Evolutionary conservation across 1,139 yeast genomes (phyloP).

Genomic region (Scheffersomyces illinoinensis): DNA sequence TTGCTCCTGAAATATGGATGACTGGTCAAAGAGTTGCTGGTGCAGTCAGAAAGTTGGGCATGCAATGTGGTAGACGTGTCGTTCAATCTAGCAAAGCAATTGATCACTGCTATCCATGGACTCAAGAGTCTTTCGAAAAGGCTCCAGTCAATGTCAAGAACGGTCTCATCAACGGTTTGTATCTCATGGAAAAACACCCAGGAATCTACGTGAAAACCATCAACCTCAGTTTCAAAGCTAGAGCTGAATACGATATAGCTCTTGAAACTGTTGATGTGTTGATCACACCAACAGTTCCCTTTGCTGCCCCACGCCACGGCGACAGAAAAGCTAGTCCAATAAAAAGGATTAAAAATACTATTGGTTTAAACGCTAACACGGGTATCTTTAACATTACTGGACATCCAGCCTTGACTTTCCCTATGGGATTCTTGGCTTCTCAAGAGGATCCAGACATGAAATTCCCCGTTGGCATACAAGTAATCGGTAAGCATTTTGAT

Average conservation of each 20-base stretch:
- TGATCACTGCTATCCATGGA: neutral
- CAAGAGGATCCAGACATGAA: conserved; percentile 19
- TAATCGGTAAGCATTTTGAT: conserved; percentile 15
- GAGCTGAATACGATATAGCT: conserved; percentile 28
- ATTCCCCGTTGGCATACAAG: conserved; percentile 31
- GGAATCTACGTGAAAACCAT: conserved; percentile 31
- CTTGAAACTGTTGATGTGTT: conserved; percentile 11
- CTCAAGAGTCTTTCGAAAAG: neutral
- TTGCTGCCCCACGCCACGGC: conserved; percentile 23
- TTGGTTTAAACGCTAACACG: conserved; percentile 34
- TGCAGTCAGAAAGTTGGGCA: conserved; percentile 18
- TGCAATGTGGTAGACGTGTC: conserved; percentile 13
- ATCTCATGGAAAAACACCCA: conserved; percentile 29
- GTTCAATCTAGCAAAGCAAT: conserved; percentile 15
- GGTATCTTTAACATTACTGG: conserved; percentile 36
- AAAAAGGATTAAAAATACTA: neutral
- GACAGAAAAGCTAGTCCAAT: conserved; percentile 4
- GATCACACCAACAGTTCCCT: conserved; percentile 24
- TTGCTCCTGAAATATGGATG: conserved; percentile 37
- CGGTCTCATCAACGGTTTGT: conserved; percentile 23
- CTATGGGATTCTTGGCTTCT: conserved; percentile 29
- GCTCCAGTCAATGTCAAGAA: neutral
- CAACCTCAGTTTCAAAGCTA: conserved; percentile 30
- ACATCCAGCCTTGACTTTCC: conserved; percentile 34
- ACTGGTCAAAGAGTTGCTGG: conserved; percentile 28